These are phyloP conservation scores for Colletotrichum sojae DNA, from an alignment of 2,329 filamentous ascomycete species.

Conservation along the genomic window DNA sequence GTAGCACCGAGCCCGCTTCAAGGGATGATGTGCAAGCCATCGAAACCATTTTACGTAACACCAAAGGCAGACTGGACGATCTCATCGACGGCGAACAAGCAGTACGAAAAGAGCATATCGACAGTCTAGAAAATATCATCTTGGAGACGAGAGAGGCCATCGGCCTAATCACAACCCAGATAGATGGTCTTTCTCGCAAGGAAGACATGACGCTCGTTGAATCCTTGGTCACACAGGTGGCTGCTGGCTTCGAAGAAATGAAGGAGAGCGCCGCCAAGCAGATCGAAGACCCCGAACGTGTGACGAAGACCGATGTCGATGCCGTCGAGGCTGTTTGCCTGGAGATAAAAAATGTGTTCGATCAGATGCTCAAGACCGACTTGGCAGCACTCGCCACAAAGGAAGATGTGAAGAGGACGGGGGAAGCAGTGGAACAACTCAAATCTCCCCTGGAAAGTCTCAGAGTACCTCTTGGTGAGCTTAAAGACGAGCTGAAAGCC, in stretches of 20 bases:
- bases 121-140: constrained; percentile 75
- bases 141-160: constrained; percentile 83
- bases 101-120: constrained; percentile 76
- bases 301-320: constrained; percentile 87
- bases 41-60: constrained; percentile 90
- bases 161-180: constrained; percentile 73
- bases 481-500: constrained; percentile 18
- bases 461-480: constrained; percentile 23
- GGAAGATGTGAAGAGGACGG: constrained; percentile 80
- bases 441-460: constrained; percentile 27
- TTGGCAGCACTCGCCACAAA: constrained; percentile 80
- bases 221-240: constrained; percentile 83
- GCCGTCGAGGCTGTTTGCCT: constrained; percentile 84
- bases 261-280: constrained; percentile 70
- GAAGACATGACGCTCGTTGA: constrained; percentile 85
- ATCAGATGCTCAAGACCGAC: constrained; percentile 80
- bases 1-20: constrained; percentile 66
- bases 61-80: constrained; percentile 89
- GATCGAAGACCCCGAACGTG: constrained; percentile 71
- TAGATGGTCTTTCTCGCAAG: constrained; percentile 81
- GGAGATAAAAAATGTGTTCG: constrained; percentile 86
- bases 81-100: constrained; percentile 79
- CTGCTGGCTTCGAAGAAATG: constrained; percentile 81
- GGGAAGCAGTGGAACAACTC: constrained; percentile 68
- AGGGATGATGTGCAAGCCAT: constrained; percentile 93